Evolutionary conservation across 179 eudicot genomes (phyloP), one percentile per base, ranked within the genome.

Genomic region (Nepenthes alata): DNA sequence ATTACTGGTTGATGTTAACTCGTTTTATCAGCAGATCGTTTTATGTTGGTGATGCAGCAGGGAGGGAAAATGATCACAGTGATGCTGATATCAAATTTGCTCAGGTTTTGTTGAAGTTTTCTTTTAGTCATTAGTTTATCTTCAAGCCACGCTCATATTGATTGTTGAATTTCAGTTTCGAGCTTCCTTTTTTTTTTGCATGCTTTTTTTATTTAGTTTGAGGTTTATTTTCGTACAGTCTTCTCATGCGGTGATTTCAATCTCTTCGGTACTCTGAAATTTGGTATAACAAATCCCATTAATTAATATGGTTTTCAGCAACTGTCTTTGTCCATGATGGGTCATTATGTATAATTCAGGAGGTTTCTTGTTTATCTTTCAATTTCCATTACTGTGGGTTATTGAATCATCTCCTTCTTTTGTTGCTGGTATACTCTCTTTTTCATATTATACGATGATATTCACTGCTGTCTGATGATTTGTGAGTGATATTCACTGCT

Each of bases 31-130:
- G 56, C 79, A 91, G 96, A 58, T 91, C 98, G 58, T 91, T 91
- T 75, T 86, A 84, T 79, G 98, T 91, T 55, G 98, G 98, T 56
- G 98, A 91, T 81, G 96, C 98, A 5, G 96, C 98, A 70, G 98
- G 96, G 61, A 84, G 98, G 67, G 41, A 44, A 13, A 59, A 71
- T 6, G 98, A 91, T 64, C 98, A 89, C 72, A 89, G 96, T 74
- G 87, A 74, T 70, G 98, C 95, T 35, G 98, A 89, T 70, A 77
- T 80, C 54, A 80, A 81, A 81, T 91, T 91, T 78, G 96, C 98
- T 58, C 58, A 91, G 96, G 95, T 88, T 37, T 58, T 10, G 12
- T 35, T 37, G 7, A 5, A 37, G 16, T 58, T 13, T 54, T 11
- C 35, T 35, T 34, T 37, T 10, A 37, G 8, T 4, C 50, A 6